Base-by-base conservation (phyloP, 495 filamentous ascomycete genomes). In the Gamarada debralockiae region DNA sequence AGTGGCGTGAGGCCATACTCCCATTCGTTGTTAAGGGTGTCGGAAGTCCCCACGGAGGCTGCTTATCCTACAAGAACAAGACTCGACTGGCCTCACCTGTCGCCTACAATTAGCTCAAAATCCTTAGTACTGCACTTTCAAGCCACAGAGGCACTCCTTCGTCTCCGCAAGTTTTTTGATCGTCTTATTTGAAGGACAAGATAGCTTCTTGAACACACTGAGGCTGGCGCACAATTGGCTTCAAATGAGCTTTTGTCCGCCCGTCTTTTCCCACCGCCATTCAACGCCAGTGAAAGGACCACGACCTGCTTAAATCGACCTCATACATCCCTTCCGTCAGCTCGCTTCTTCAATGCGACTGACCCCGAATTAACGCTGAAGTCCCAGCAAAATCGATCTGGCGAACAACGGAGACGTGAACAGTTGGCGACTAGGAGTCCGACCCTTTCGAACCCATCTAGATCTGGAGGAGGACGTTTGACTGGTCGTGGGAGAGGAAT, bases 241-340 rank as follows among this genome's bases (percentile, higher is more conserved):
- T 58, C 50, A 56, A 10, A 44, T 56, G 29, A 59, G 46, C 51
- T 55, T 56, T 46, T 56, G 60, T 18, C 40, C 48, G 33, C 51
- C 50, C 36, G 46, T 40, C 45, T 54, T 18, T 50, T 49, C 44
- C 43, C 48, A 53, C 53, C 53, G 55, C 55, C 55, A 53, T 55
- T 50, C 25, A 47, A 58, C 54, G 50, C 51, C 54, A 60, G 54
- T 54, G 48, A 42, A 51, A 53, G 60, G 68, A 64, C 64, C 51
- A 60, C 51, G 57, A 50, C 58, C 61, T 59, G 55, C 60, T 67
- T 59, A 48, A 56, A 56, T 58, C 56, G 41, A 59, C 56, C 37
- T 55, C 55, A 55, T 47, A 53, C 53, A 43, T 58, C 57, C 48
- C 44, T 5, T 48, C 24, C 39, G 46, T 55, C 43, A 41, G 39